A percentile compares a stretch with the other conserved stretches of the same genome.
Conservation (phyloP, 306 rosid species). For the Trifolium pratense region DNA sequence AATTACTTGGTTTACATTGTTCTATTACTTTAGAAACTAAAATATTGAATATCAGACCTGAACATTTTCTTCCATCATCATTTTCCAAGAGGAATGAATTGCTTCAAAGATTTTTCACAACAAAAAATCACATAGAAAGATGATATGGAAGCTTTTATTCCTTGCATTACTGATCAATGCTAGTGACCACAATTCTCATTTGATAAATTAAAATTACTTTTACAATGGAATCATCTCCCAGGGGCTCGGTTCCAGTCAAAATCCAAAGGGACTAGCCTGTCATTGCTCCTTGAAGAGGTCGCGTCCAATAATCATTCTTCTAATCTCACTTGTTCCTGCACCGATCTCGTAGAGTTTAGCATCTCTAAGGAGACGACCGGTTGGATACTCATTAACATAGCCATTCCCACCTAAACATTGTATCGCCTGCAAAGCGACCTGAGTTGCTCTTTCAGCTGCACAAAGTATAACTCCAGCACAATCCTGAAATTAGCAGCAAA, state of each 20-base stretch:
- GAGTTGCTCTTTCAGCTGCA: slow-evolving; percentile 95
- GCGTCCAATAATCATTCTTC: slow-evolving; percentile 94
- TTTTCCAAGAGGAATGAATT: slow-evolving; percentile 3
- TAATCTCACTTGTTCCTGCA: slow-evolving; percentile 90
- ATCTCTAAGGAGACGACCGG: slow-evolving; percentile 88
- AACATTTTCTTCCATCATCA: background rate
- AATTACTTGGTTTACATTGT: background rate
- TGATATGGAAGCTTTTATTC: slow-evolving; percentile 2
- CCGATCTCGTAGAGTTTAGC: slow-evolving; percentile 89
- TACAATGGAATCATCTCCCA: slow-evolving; percentile 29
- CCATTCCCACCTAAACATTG: slow-evolving; percentile 96
- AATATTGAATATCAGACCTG: slow-evolving; percentile 12
- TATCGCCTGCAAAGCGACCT: slow-evolving; percentile 91
- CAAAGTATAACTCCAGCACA: slow-evolving; percentile 92
- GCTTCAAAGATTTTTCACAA: slow-evolving; percentile 10
- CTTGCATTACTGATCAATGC: slow-evolving; percentile 20
- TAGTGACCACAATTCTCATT: slow-evolving; percentile 27
- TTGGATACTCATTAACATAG: slow-evolving; percentile 88
- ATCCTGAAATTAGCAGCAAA: slow-evolving; percentile 66
- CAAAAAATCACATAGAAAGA: background rate
- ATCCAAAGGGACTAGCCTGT: slow-evolving; percentile 25
- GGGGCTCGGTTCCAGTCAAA: slow-evolving; percentile 13
- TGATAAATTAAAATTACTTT: slow-evolving; percentile 38
- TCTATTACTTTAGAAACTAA: background rate
- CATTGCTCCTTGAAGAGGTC: slow-evolving; percentile 80